These are phyloP conservation scores for Populus hybrid DNA, from an alignment of 441 rosid species.

Conservation along the genomic window DNA sequence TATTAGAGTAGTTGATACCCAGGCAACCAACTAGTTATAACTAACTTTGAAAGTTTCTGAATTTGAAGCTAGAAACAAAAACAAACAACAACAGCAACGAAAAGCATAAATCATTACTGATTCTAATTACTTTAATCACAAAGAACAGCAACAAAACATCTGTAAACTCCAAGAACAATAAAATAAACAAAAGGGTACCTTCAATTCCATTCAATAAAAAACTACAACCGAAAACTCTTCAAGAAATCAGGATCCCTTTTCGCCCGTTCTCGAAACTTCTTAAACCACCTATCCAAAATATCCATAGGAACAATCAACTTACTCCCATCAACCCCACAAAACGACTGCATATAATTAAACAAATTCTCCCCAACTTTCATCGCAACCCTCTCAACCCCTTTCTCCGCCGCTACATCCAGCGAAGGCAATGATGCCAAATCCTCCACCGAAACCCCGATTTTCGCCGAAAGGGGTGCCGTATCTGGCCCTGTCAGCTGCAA, in stretches of 20 bases:
- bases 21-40: neutral
- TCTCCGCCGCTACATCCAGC: conserved; percentile 72
- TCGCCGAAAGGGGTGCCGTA: conserved; percentile 57
- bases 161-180: neutral
- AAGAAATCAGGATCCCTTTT: conserved; percentile 84
- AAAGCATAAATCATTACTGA: neutral
- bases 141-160: neutral
- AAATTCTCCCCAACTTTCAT: conserved; percentile 89
- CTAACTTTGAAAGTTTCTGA: neutral
- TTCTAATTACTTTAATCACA: neutral
- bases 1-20: neutral
- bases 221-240: conserved; percentile 68
- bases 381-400: conserved; percentile 73
- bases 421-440: conserved; percentile 63
- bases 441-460: conserved; percentile 84
- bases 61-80: neutral
- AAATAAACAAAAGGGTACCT: neutral
- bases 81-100: no score
- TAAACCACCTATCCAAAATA: conserved; percentile 91
- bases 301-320: conserved; percentile 91
- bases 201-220: neutral
- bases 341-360: conserved; percentile 95
- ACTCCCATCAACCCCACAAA: conserved; percentile 83
- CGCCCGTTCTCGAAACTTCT: conserved; percentile 85
- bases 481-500: conserved; percentile 62